Conservation (phyloP, 75 land plant species). For the Azolla pinnata region DNA sequence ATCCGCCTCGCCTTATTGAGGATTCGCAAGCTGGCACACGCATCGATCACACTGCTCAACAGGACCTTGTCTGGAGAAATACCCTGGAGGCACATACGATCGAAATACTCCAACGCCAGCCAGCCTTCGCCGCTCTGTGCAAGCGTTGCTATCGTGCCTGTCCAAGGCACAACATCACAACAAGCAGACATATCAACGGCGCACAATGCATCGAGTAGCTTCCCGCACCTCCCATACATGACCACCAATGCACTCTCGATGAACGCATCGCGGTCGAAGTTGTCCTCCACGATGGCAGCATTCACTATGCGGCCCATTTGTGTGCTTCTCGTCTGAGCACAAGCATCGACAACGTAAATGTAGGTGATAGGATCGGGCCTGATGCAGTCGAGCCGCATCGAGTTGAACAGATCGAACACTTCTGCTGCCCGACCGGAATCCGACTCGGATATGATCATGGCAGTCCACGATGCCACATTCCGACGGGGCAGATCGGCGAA, state of each 20-base stretch:
- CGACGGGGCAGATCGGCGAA: conserved; percentile 16
- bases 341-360: conserved; percentile 15
- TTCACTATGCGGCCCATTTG: conserved; percentile 14
- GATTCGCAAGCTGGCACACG: conserved; percentile 11
- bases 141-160: conserved; percentile 1
- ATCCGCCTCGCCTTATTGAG: conserved; percentile 7
- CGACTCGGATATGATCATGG: conserved; percentile 19
- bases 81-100: conserved; percentile 17
- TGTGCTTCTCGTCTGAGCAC: conserved; percentile 13
- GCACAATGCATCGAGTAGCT: conserved; percentile 3
- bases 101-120: conserved; percentile 23
- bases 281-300: conserved; percentile 14
- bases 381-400: conserved; percentile 13
- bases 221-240: conserved; percentile 25
- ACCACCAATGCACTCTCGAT: conserved; percentile 13
- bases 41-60: conserved; percentile 2
- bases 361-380: conserved; percentile 21
- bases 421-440: conserved; percentile 13
- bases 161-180: conserved; percentile 10
- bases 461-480: conserved; percentile 25
- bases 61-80: conserved; percentile 9
- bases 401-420: conserved; percentile 10
- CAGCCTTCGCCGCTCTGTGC: not conserved
- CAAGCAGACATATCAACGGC: conserved; percentile 12
- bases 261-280: conserved; percentile 14